phyloP scores from a whole-genome alignment of 371 early-diverging fungal species.

The Syncephalis fuscata region DNA sequence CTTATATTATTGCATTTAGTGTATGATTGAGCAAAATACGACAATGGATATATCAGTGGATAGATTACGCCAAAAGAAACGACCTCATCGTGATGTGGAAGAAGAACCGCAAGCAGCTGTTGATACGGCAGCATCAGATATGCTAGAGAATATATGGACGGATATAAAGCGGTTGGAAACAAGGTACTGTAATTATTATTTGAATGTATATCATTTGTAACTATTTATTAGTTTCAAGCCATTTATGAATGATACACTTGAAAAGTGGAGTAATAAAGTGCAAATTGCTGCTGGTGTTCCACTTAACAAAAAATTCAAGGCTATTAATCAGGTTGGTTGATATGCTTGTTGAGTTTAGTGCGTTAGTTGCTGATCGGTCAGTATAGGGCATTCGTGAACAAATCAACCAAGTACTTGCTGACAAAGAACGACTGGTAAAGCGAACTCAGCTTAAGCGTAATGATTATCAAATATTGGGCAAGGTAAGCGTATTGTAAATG shows the following conservation, averaged over 20 bases:
- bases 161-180: too few species aligned
- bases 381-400: slow-evolving; percentile 46
- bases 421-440: slow-evolving; percentile 61
- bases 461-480: slow-evolving; percentile 38
- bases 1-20: background rate
- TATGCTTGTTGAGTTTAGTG: too few species aligned
- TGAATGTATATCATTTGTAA: too few species aligned
- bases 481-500: slow-evolving; percentile 8
- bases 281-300: slow-evolving; percentile 52
- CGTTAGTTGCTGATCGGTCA: background rate
- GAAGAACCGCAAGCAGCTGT: too few species aligned
- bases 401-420: slow-evolving; percentile 49
- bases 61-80: slow-evolving; percentile 18
- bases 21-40: background rate
- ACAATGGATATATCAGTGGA: slow-evolving; percentile 11
- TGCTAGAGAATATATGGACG: slow-evolving; percentile 27
- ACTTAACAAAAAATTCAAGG: slow-evolving; percentile 79
- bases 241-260: slow-evolving; percentile 69
- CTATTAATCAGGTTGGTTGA: slow-evolving; percentile 52
- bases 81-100: slow-evolving; percentile 11
- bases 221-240: slow-evolving; percentile 27
- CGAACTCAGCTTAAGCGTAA: slow-evolving; percentile 67
- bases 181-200: too few species aligned
- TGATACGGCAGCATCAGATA: too few species aligned
- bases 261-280: slow-evolving; percentile 87